phyloP scores from a whole-genome alignment of 2,329 filamentous ascomycete genomes.

The Pezicula neosporulosa region DNA sequence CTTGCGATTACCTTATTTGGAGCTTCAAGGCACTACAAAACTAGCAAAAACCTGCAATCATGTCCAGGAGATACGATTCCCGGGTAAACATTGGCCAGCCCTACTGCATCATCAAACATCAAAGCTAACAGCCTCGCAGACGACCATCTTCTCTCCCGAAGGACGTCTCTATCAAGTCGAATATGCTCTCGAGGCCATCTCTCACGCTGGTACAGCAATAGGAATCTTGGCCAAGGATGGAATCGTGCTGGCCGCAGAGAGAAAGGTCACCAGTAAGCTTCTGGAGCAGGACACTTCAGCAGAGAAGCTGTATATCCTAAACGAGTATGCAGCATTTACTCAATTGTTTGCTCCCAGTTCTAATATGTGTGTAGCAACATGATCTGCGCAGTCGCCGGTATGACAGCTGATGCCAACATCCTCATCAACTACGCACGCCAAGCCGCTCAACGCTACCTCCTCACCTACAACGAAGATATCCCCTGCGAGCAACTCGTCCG shows the following conservation, averaged over 20 bases:
- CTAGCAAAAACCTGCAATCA: slow-evolving; percentile 36
- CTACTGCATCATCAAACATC: slow-evolving; percentile 13
- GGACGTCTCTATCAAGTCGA: slow-evolving; percentile 98
- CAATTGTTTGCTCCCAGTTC: background rate
- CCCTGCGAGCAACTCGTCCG: slow-evolving; percentile 98
- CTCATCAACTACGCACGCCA: slow-evolving; percentile 99
- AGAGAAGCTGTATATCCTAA: slow-evolving; percentile 99
- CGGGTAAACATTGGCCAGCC: slow-evolving; percentile 59
- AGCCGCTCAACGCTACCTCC: slow-evolving; percentile 93
- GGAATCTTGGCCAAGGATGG: slow-evolving; percentile 97
- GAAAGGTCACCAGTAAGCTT: slow-evolving; percentile 98
- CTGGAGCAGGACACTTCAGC: slow-evolving; percentile 98
- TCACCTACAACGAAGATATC: slow-evolving; percentile 99
- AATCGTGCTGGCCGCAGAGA: slow-evolving; percentile 95
- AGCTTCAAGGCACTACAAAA: background rate
- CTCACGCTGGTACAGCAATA: slow-evolving; percentile 93
- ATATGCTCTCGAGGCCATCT: slow-evolving; percentile 98
- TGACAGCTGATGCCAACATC: slow-evolving; percentile 99
- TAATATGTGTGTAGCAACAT: slow-evolving; percentile 70
- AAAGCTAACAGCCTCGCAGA: slow-evolving; percentile 50
- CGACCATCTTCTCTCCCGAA: slow-evolving; percentile 99
- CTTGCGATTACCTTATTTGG: background rate
- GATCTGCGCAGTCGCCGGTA: slow-evolving; percentile 98
- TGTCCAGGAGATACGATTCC: slow-evolving; percentile 98
- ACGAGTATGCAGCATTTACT: slow-evolving; percentile 65